A percentile compares a stretch with the other conserved stretches of the same genome.
phyloP scores from a whole-genome alignment of 331 rosid genomes.

The Malus hybrid region DNA sequence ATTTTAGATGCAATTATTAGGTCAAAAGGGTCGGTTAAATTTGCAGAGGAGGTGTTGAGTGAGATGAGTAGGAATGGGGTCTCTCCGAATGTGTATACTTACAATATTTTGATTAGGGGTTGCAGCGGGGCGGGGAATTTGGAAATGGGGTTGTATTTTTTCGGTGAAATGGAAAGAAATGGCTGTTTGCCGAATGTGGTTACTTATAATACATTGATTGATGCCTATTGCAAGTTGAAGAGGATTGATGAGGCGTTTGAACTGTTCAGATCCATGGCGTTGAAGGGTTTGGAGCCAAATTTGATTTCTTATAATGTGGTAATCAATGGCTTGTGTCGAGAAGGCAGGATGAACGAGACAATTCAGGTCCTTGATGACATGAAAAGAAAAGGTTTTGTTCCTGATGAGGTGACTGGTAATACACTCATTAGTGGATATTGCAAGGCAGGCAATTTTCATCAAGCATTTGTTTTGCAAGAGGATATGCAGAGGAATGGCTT shows the following conservation, averaged over 20 bases:
- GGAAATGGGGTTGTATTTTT: conserved; percentile 37
- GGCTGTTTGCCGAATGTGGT: conserved; percentile 72
- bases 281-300: conserved; percentile 56
- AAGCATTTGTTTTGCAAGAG: conserved; percentile 53
- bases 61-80: conserved; percentile 55
- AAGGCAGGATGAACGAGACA: conserved; percentile 57
- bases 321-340: conserved; percentile 64
- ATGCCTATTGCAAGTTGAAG: conserved; percentile 47
- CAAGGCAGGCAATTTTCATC: conserved; percentile 74
- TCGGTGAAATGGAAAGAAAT: conserved; percentile 56
- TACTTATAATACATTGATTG: conserved; percentile 64
- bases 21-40: conserved; percentile 17
- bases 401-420: conserved; percentile 70
- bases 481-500: conserved; percentile 75
- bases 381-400: conserved; percentile 45
- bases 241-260: conserved; percentile 46
- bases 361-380: conserved; percentile 48
- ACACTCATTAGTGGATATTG: conserved; percentile 77
- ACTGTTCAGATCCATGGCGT: conserved; percentile 43
- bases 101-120: conserved; percentile 75
- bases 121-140: conserved; percentile 38
- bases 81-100: conserved; percentile 70
- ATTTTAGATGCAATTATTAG: conserved; percentile 47
- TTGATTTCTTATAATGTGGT: conserved; percentile 70
- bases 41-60: conserved; percentile 33